Base-by-base conservation (phyloP, 2,329 filamentous ascomycete species). In the Myotisia sp. region DNA sequence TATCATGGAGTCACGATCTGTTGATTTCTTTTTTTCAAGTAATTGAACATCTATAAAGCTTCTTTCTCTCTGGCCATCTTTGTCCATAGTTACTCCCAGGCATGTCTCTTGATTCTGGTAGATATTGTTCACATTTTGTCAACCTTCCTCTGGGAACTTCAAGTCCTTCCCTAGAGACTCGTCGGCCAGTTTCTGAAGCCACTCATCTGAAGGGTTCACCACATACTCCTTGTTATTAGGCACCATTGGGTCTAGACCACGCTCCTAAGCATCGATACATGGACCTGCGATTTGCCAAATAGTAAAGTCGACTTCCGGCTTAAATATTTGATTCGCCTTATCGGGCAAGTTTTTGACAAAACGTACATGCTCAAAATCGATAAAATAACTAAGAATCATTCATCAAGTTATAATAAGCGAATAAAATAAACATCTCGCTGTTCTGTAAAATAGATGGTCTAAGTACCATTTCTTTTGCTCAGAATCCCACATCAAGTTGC, bases 331-430 rank as follows among this genome's bases (percentile, higher is more conserved):
- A 3, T 17, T 30, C 12, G 28, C 21, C 3, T 23, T 7, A 5
- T 32, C 23, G n/a, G n/a, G n/a, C n/a, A n/a, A n/a, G 5, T 33
- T n/a, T 5, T 36, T 14, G 17, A 42, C 13, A 12, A 32, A 14
- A 29, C 30, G 30, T 12, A 31, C 40, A 30, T 42, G 36, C 33
- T 40, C 40, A 28, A 42, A 38, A 16, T 42, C 40, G 5, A 42
- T 40, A 7, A 42, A 40, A 19, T 42, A 42, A 21, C 40, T 42
- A 27, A n/a, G n/a, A n/a, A n/a, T n/a, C n/a, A n/a, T n/a, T n/a
- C n/a, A n/a, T n/a, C n/a, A n/a, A n/a, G n/a, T n/a, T n/a, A n/a
- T n/a, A n/a, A n/a, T n/a, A n/a, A n/a, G n/a, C n/a, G n/a, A n/a
- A n/a, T n/a, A n/a, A n/a, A n/a, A n/a, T n/a, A n/a, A n/a, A n/a